phyloP scores from a whole-genome alignment of 345 rosid genomes.

The Geranium rotundifolium region DNA sequence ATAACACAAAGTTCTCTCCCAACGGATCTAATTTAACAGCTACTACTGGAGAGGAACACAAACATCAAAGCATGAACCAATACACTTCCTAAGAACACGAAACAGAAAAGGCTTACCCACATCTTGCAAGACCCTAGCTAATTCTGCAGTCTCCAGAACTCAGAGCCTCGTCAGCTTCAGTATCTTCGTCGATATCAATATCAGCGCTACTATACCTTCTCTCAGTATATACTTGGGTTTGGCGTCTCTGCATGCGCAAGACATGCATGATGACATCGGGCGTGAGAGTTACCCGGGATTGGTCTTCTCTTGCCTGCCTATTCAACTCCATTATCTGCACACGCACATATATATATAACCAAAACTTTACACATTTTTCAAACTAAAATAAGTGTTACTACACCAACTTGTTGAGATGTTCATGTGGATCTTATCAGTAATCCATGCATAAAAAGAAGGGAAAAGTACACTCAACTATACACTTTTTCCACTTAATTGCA shows the following conservation, averaged over 20 bases:
- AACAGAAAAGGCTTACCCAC: background rate
- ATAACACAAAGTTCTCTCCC: too few species aligned
- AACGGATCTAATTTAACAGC: too few species aligned
- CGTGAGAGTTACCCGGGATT: slow-evolving; percentile 31
- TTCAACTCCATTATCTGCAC: slow-evolving; percentile 53
- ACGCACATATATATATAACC: background rate
- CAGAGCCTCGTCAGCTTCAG: background rate
- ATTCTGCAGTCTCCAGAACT: background rate
- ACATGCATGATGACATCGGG: slow-evolving; percentile 64
- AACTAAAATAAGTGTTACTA: too few species aligned
- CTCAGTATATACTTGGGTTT: slow-evolving; percentile 32
- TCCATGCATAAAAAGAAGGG: too few species aligned
- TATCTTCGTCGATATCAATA: slow-evolving; percentile 28
- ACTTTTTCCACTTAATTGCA: too few species aligned
- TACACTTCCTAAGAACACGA: too few species aligned
- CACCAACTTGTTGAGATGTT: too few species aligned
- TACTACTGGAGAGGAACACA: too few species aligned
- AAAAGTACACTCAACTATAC: too few species aligned
- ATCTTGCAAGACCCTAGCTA: background rate
- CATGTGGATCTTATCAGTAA: too few species aligned
- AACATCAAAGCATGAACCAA: too few species aligned
- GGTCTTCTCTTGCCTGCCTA: slow-evolving; percentile 39
- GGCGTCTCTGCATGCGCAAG: slow-evolving; percentile 54
- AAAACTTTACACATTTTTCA: background rate
- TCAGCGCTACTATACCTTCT: slow-evolving; percentile 36